Evolutionary conservation across 768 basidiomycete genomes (phyloP), one percentile per base, ranked within the genome.

Genomic region (Xerocomus brunneocitrinus): DNA sequence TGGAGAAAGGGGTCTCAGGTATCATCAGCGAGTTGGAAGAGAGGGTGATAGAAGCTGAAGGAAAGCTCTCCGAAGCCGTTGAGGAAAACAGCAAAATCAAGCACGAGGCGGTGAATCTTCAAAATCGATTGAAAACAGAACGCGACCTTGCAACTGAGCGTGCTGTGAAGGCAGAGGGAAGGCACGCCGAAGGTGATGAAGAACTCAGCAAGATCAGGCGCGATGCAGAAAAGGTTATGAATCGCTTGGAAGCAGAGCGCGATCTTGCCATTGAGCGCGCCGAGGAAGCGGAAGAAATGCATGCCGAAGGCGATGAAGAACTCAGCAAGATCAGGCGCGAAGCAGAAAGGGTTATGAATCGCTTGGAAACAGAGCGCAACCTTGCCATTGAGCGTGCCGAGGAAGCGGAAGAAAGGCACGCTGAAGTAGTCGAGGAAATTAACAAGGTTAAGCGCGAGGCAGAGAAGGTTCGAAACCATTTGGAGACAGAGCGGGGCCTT

Each of bases 11-110:
- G 4, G 88, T 89, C 27, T 79, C 80, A 35, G 80, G 71, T 8
- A 84, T 91, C 52, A 74, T 92, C 19, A 69, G 70, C n/a, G 80
- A 82, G 47, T 68, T 92, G 53, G 87, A 90, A 69, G 60, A 61
- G 56, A 83, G 79, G 58, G 61, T 80, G 3, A 73, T 71, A 40
- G 73, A 70, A 34, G 80, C 87, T 0, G 84, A 87, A 60, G 70
- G 72, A 49, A 71, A 66, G 25, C 72, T 71, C 8, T 69, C 70
- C 35, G 68, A 73, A 3, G 73, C 73, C 0, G 71, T 68, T 24
- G 64, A 77, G 40, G 75, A 77, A 41, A 62, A 73, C 68, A 54
- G 62, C 63, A 70, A 66, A 46, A 52, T 76, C 19, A 78, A 74
- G 59, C 60, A 57, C 25, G 81, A 83, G 16, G 58, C 62, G 22